Evolutionary conservation across 2,329 filamentous ascomycete genomes (phyloP), one percentile per base, ranked within the genome.

Genomic region (Beauveria scarabaeidicola): DNA sequence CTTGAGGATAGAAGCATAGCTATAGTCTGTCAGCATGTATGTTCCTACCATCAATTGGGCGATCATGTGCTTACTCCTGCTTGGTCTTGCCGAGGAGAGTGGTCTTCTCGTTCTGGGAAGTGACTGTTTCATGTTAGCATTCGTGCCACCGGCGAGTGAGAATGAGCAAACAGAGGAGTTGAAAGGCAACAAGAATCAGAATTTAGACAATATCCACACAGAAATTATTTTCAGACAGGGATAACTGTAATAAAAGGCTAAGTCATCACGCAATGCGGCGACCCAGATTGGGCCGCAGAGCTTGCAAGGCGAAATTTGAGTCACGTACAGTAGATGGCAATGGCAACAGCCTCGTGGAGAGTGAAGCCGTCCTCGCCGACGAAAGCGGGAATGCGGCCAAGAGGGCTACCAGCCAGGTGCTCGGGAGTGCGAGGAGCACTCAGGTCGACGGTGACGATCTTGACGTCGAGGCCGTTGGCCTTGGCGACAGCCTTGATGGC

Each of bases 51-150:
- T 27, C 23, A 17, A n/a, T n/a, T 25, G 25, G 19, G n/a, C n/a
- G 61, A 74, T 23, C 11, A 52, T 54, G 25, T 25, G 40, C 81
- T 75, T 80, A 91, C 86, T 99, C 94, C 83, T 99, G 93, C 89
- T 99, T 99, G 81, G 92, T 99, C 88, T 97, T 97, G 74, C 94
- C 94, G 70, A 99, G 87, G 67, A 99, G 91, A 69, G 91, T 95
- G 70, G 94, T 99, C 89, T 97, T 97, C 88, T 97, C 94, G 78
- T 99, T 99, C 82, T 99, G 94, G 69, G 94, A 97, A 71, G 94
- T 91, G 75, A 99, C 94, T 97, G 73, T 63, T 63, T 61, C 66
- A 32, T 60, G 69, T 77, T 68, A 77, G 72, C 66, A 60, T 58
- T 61, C 65, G 64, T 64, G 67, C 62, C 61, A 47, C 59, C 67